Evolutionary conservation across 441 rosid species (phyloP).

Genomic region (Omphalea diandra): DNA sequence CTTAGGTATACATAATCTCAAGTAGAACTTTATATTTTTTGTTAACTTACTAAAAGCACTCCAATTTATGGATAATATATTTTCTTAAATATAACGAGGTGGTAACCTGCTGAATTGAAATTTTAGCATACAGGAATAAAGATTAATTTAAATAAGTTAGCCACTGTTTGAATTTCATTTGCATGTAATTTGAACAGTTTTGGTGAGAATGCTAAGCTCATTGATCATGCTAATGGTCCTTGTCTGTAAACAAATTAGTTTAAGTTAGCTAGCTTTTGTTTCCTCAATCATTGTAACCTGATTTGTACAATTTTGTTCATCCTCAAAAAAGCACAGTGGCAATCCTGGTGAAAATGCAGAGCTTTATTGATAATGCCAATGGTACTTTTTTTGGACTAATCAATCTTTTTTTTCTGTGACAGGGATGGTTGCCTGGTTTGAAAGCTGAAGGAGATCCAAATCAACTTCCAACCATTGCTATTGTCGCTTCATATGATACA

Average conservation of each 20-base stretch:
- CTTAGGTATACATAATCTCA: neutral
- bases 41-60: neutral
- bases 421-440: conserved; percentile 97
- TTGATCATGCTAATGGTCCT: conserved; percentile 16
- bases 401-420: conserved; percentile 26
- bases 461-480: conserved; percentile 93
- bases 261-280: neutral
- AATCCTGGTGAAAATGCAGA: no score
- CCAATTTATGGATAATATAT: neutral
- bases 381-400: no score
- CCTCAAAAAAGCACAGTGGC: no score
- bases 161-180: neutral
- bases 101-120: neutral
- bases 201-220: no score
- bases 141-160: no score
- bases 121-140: neutral
- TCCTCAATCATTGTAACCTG: neutral
- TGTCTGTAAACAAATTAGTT: neutral
- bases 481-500: conserved; percentile 94
- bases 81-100: neutral
- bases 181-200: conserved; percentile 2
- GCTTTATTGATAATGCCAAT: no score
- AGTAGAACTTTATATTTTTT: no score
- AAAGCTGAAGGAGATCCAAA: conserved; percentile 86
- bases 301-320: no score